Evolutionary conservation across 768 basidiomycete genomes (phyloP).

Genomic region (Boletus edulis): DNA sequence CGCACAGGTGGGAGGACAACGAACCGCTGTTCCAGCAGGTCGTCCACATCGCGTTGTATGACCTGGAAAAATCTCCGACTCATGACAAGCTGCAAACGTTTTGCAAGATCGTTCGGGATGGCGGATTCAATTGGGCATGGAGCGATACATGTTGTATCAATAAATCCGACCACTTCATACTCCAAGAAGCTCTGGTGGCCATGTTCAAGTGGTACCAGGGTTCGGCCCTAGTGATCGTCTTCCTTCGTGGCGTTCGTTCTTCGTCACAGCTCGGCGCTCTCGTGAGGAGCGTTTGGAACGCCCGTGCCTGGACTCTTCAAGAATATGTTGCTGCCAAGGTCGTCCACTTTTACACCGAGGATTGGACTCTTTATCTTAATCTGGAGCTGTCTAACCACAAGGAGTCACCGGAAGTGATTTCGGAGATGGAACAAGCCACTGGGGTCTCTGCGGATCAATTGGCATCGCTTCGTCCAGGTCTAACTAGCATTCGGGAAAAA

Average conservation of each 20-base stretch:
- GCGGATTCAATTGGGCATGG: background rate
- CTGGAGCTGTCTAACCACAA: background rate
- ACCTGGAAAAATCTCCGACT: background rate
- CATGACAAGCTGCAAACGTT: background rate
- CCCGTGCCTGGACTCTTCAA: background rate
- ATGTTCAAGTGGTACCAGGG: background rate
- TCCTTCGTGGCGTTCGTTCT: background rate
- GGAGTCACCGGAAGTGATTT: background rate
- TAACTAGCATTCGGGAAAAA: background rate
- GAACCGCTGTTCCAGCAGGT: background rate
- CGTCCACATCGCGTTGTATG: background rate
- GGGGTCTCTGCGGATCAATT: background rate
- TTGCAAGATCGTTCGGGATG: background rate
- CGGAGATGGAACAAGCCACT: conserved; percentile 3
- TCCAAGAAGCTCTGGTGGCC: background rate
- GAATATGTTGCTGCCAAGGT: background rate
- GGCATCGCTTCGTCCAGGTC: background rate
- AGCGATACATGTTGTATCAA: background rate
- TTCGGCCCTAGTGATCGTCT: background rate
- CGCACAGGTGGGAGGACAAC: background rate
- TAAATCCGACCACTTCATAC: background rate
- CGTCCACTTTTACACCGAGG: background rate
- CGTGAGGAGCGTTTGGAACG: background rate
- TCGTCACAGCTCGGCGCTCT: background rate
- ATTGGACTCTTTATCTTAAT: background rate